phyloP scores from a whole-genome alignment of 805 yeast genomes.

The Candida palmyrensis region DNA sequence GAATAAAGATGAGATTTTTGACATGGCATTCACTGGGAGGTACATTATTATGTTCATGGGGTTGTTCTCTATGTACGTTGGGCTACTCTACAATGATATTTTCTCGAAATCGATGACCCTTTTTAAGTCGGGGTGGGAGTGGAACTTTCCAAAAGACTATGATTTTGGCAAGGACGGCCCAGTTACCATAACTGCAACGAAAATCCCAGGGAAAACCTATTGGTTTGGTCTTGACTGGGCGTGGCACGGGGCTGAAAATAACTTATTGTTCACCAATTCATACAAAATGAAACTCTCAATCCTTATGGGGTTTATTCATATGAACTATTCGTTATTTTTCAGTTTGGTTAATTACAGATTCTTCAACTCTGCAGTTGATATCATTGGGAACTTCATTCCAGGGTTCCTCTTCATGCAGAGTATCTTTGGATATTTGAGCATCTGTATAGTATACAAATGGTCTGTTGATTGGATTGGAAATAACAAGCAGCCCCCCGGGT shows the following conservation, averaged over 20 bases:
- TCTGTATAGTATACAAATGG: constrained; percentile 74
- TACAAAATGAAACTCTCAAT: constrained; percentile 75
- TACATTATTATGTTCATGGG: constrained; percentile 71
- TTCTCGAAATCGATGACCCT: constrained; percentile 66
- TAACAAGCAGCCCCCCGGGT: constrained; percentile 63
- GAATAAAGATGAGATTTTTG: constrained; percentile 68
- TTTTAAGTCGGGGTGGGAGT: constrained; percentile 68
- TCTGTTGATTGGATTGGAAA: constrained; percentile 61
- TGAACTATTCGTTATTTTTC: constrained; percentile 66
- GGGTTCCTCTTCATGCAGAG: constrained; percentile 72
- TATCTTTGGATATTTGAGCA: constrained; percentile 64
- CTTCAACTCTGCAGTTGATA: constrained; percentile 58
- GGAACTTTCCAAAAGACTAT: constrained; percentile 50
- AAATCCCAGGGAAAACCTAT: constrained; percentile 43
- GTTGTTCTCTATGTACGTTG: constrained; percentile 66
- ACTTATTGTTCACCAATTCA: constrained; percentile 62
- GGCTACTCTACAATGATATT: constrained; percentile 66
- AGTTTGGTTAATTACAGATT: constrained; percentile 59
- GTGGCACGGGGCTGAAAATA: constrained; percentile 81
- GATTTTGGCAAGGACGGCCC: constrained; percentile 20
- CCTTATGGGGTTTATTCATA: constrained; percentile 70
- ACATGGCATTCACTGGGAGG: constrained; percentile 71
- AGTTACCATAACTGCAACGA: constrained; percentile 42
- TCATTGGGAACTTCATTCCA: constrained; percentile 69
- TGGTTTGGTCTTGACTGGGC: constrained; percentile 64